Evolutionary conservation across 140 eudicot genomes (phyloP), one percentile per base, ranked within the genome.

Genomic region (Senecio squalidus): DNA sequence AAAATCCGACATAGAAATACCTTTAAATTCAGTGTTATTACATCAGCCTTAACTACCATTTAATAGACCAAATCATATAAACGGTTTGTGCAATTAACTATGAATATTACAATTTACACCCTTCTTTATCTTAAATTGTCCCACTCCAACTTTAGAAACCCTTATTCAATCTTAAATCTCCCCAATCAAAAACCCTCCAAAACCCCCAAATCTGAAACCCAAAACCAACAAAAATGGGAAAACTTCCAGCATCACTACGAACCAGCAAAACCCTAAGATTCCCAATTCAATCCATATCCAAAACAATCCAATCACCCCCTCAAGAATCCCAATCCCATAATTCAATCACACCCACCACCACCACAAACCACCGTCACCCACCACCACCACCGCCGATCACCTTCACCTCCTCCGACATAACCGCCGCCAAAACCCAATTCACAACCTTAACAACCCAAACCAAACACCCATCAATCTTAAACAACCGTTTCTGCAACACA

Each of bases 371-470:
- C 55, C 3, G 13, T 61, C 67, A 6, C 43, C 46, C 36, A 18
- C 47, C 74, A 3, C 40, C 55, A n/a, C 30, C 67, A 20, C 80
- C 79, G 22, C 25, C 74, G 13, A 38, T 79, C 46, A 27, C 59
- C 28, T 78, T 80, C 74, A 55, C 76, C 0, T 71, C 94, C 50
- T 71, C 94, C 21, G 52, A 52, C 58, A 80, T 86, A 66, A 73
- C 97, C 20, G 84, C 83, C 18, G 98, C 96, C 66, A 91, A 81
- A 79, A 27, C 91, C 88, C 78, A 66, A 11, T 81, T 91, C 88
- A 80, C 70, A 18, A 63, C 84, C 6, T 66, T 85, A 68, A 25
- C 75, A 28, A 43, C 81, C 66, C 51, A 66, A 53, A 28, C 44
- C 54, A 53, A 31, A 13, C 27, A 28, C 48, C 31, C 54, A 39